Evolutionary conservation across 495 filamentous ascomycete genomes (phyloP).

Genomic region (Corynascus novoguineensis): DNA sequence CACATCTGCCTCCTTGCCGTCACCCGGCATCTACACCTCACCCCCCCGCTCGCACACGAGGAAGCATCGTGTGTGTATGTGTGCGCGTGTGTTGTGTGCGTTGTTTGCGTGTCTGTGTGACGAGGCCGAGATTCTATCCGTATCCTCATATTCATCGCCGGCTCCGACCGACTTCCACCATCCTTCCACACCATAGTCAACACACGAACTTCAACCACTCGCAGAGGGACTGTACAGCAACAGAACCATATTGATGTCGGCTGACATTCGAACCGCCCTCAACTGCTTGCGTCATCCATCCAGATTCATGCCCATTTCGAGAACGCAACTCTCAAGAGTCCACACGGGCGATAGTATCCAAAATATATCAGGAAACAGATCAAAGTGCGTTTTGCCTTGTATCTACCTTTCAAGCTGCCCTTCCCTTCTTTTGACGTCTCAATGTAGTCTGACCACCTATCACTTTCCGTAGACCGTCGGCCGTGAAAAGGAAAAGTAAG

Average conservation of each 20-base stretch:
- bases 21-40: neutral
- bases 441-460: too few species aligned
- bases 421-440: neutral
- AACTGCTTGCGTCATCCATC: constrained; percentile 64
- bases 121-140: neutral
- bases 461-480: neutral
- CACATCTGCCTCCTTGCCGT: constrained; percentile 9
- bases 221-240: constrained; percentile 18
- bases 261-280: constrained; percentile 63
- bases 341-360: constrained; percentile 64
- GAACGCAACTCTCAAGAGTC: constrained; percentile 63
- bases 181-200: neutral
- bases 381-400: neutral
- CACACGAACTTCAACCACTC: neutral
- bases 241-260: constrained; percentile 65
- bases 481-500: constrained; percentile 4
- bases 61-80: constrained; percentile 1
- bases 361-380: constrained; percentile 41
- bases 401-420: neutral
- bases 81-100: constrained; percentile 1
- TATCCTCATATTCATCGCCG: neutral
- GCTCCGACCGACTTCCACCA: constrained; percentile 1
- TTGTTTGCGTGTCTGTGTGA: constrained; percentile 9
- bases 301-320: constrained; percentile 66
- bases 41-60: constrained; percentile 7